Evolutionary conservation across 108 stramenopile genomes (phyloP), one percentile per base, ranked within the genome.

Genomic region (Pseudonitzschia delicatissima): DNA sequence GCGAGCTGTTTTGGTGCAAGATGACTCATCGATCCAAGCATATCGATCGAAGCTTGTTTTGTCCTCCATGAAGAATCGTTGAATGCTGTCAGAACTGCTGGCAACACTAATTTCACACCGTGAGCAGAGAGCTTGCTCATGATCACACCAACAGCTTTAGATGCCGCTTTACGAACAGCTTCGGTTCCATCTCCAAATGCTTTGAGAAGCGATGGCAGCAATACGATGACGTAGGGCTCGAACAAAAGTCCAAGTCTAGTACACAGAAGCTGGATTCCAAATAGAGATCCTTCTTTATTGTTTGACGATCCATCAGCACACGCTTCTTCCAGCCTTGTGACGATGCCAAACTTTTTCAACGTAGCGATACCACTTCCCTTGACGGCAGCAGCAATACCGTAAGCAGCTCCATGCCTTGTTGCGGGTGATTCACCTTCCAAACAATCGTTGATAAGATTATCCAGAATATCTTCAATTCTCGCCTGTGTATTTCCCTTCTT

Each of bases 1-100:
- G 96, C 94, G 9, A 99, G 91, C 73, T 99, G 99, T 78, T 97
- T 98, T 5, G 98, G 98, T 23, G 97, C 98, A 68, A 95, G 95
- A 61, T 94, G 90, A 55, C 96, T 94, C 97, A 98, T 99, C 59
- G 90, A 82, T 37, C 99, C 99, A 45, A 99, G 79, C 91, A 99
- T 94, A 53, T 87, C 80, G 59, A 98, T 96, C 42, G 94, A 87
- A 17, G 96, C 99, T 59, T 94, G 90, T 64, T 98, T 98, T 83
- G 95, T 97, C 65, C 98, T 73, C 99, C 99, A 99, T 29, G 97
- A 82, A 11, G 87, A 77, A 50, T 99, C 96, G 48, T 96, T 85
- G 58, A 97, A 91, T 11, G 95, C 93, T 40, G 84, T 82, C 15
- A 99, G 83, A 26, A 99, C 96, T 20, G 97, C 89, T 27, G 98